These are phyloP conservation scores for Diplocarpon rosae DNA, from an alignment of 2,329 filamentous ascomycete genomes.

Conservation along the genomic window DNA sequence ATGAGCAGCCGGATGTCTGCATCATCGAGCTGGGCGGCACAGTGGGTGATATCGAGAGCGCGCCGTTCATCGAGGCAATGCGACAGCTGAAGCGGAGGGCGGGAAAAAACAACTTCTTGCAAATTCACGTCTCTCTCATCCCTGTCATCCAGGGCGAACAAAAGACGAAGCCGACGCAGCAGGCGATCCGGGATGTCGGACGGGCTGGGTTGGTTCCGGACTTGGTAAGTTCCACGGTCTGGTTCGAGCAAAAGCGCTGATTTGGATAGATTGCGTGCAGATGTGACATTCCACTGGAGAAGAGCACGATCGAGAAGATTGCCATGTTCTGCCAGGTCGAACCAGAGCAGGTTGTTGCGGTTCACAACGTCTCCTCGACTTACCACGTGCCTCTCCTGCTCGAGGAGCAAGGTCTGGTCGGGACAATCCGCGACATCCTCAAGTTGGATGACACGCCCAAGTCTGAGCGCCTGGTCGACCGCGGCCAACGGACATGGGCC, in stretches of 20 bases:
- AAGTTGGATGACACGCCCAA: conserved; percentile 48
- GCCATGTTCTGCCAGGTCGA: conserved; percentile 84
- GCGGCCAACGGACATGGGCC: conserved; percentile 62
- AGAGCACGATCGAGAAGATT: conserved; percentile 72
- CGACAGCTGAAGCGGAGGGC: conserved; percentile 63
- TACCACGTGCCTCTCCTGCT: conserved; percentile 95
- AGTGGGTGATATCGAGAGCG: conserved; percentile 74
- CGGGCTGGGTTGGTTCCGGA: conserved; percentile 41
- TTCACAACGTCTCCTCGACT: conserved; percentile 78
- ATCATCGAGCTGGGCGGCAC: conserved; percentile 68
- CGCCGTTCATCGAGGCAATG: conserved; percentile 80
- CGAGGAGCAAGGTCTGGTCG: conserved; percentile 65
- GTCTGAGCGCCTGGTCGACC: conserved; percentile 41
- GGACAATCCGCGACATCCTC: conserved; percentile 54
- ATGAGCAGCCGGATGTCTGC: conserved; percentile 78
- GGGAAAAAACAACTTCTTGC: conserved; percentile 71
- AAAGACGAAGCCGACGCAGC: conserved; percentile 96
- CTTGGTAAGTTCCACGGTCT: conserved; percentile 12
- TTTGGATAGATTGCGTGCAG: conserved; percentile 73
- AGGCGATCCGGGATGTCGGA: conserved; percentile 73
- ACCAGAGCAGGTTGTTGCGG: conserved; percentile 73
- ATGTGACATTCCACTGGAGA: conserved; percentile 66
- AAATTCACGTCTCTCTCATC: conserved; percentile 83
- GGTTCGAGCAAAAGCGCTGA: conserved; percentile 4
- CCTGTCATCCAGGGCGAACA: conserved; percentile 61